Percentiles rank a stretch among this genome's conserved stretches.
Conservation (phyloP, 2,329 filamentous ascomycete genomes). For the Phialophora tarda region DNA sequence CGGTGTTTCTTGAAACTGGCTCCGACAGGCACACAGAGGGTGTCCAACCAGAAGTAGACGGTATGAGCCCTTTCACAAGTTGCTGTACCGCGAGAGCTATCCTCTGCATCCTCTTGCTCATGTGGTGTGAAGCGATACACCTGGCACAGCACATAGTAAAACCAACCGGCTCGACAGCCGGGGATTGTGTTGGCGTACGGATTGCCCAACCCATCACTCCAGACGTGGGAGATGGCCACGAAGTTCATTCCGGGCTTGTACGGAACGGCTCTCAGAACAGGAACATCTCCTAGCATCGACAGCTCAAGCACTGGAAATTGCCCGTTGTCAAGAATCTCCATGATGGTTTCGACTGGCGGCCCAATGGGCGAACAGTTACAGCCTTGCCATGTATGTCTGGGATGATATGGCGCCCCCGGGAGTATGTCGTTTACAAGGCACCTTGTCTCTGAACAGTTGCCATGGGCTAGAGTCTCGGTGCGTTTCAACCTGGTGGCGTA, state of each 20-base stretch:
- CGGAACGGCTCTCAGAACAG: not conserved
- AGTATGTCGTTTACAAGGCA: not conserved
- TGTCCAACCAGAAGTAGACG: not conserved
- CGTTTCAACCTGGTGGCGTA: not conserved
- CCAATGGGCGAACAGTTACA: not conserved
- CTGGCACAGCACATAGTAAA: not conserved
- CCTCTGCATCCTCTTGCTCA: not conserved
- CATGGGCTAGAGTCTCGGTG: not conserved
- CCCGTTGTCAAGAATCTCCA: not conserved
- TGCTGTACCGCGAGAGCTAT: not conserved
- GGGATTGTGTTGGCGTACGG: conserved; percentile 2
- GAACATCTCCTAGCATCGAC: not conserved
- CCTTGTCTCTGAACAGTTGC: not conserved
- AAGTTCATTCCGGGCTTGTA: not conserved
- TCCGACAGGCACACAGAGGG: not conserved
- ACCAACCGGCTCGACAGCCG: not conserved
- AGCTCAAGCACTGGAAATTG: not conserved
- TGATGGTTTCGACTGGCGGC: not conserved
- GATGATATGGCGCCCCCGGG: not conserved
- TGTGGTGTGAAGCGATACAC: not conserved
- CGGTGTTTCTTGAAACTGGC: not conserved
- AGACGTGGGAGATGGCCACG: conserved; percentile 16
- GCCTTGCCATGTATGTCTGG: not conserved
- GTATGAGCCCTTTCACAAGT: not conserved
- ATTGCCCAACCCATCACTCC: conserved; percentile 3